Base-by-base conservation (phyloP, 192 early-diverging fungal species). In the Umbelopsis sp. region DNA sequence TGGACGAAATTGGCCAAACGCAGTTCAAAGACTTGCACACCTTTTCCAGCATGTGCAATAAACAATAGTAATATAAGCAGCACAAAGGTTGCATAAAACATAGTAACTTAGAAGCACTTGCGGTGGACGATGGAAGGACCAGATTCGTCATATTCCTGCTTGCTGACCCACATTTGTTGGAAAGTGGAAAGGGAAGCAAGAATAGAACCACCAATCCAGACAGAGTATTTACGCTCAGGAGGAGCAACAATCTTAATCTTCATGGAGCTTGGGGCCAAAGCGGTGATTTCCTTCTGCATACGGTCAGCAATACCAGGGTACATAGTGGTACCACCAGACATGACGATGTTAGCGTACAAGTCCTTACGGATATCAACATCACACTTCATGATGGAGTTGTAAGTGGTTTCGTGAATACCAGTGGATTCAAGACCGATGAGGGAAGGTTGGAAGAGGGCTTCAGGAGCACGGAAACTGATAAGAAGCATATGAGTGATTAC, bases 101-200 rank as follows among this genome's bases (percentile, higher is more conserved):
- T 21, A 49, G 5, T n/a, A 3, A 24, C 80, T 89, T 92, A 93
- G 89, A 92, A 96, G 84, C 96, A 98, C 89, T 97, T 98, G 86
- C 96, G 90, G 90, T 98, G 97, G 70, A 98, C 97, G 75, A 98
- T 98, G 45, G 93, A 93, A 34, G 97, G 95, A 78, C 97, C 97
- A 71, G 90, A 91, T 87, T 98, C 97, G 87, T 97, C 95, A 88
- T 97, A 97, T 87, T 98, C 96, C 86, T 93, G 91, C 91, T 95
- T 96, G 65, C 94, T 93, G 83, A 96, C 92, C 95, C 95, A 98
- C 95, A 96, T 94, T 82, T 96, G 91, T 84, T 97, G 95, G 95
- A 98, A 98, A 80, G 95, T 96, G 51, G 95, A 95, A 69, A 97
- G 91, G 31, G 96, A 97, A 68, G 96, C 95, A 34, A 98, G 85